A percentile compares a stretch with the other conserved stretches of the same genome.
Evolutionary conservation across 2,329 filamentous ascomycete species (phyloP).

Genomic region (Colletotrichum liaoningense): DNA sequence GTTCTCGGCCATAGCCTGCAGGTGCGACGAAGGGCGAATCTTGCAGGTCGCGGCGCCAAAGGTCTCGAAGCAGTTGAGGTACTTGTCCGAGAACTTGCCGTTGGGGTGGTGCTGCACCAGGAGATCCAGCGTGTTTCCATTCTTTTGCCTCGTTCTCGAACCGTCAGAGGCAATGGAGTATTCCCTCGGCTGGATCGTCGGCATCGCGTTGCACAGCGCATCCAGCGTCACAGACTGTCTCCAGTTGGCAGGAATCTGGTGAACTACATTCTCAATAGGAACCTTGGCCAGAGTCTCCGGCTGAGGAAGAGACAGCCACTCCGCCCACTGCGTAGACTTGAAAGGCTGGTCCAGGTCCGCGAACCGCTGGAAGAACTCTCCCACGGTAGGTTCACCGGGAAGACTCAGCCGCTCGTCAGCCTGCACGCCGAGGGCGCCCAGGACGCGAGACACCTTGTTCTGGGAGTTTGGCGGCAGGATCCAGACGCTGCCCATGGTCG

Average conservation of each 20-base stretch:
- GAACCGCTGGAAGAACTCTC: constrained; percentile 17
- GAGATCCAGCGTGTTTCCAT: constrained; percentile 20
- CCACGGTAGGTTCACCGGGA: constrained; percentile 14
- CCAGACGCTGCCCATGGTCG: constrained; percentile 31
- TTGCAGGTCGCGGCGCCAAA: constrained; percentile 30
- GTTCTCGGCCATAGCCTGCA: constrained; percentile 19
- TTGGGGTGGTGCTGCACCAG: constrained; percentile 25
- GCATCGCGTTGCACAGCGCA: constrained; percentile 19
- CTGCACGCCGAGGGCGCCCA: constrained; percentile 6
- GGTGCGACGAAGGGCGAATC: constrained; percentile 22
- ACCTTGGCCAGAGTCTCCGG: constrained; percentile 13
- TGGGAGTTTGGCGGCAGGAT: constrained; percentile 30
- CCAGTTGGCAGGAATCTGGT: constrained; percentile 21
- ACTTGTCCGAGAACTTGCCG: constrained; percentile 26
- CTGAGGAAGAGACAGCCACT: neutral
- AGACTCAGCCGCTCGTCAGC: constrained; percentile 8
- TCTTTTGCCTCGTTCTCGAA: neutral
- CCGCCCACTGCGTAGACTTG: constrained; percentile 16
- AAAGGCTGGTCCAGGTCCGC: constrained; percentile 26
- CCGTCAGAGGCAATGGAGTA: constrained; percentile 31
- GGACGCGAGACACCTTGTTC: constrained; percentile 29
- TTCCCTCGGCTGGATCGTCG: constrained; percentile 26
- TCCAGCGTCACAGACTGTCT: constrained; percentile 14
- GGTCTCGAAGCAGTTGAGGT: constrained; percentile 19
- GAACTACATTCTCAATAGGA: constrained; percentile 22